A percentile compares a stretch with the other conserved stretches of the same genome.
phyloP scores from a whole-genome alignment of 345 rosid species.

The Boechera divaricarpa region DNA sequence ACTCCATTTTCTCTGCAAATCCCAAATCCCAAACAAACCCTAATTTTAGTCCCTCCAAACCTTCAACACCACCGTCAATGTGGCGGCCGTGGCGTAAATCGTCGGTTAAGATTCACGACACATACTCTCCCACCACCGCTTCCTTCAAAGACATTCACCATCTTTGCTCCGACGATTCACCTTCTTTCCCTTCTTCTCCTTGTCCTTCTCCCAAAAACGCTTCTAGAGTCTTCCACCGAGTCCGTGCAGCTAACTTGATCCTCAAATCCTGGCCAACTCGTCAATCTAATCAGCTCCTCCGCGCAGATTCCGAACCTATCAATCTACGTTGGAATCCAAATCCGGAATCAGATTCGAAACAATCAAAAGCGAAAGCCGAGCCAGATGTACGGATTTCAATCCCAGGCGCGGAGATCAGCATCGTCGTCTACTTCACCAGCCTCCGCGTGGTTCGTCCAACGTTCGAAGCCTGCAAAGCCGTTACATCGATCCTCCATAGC shows the following conservation, averaged over 20 bases:
- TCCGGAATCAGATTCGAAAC: conserved; percentile 27
- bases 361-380: conserved; percentile 18
- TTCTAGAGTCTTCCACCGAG: conserved; percentile 66
- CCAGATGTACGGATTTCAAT: conserved; percentile 44
- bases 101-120: conserved; percentile 55
- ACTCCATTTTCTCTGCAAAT: conserved; percentile 43
- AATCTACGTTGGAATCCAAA: conserved; percentile 12
- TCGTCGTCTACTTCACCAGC: conserved; percentile 84
- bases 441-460: conserved; percentile 83
- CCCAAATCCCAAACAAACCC: conserved; percentile 41
- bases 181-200: conserved; percentile 39
- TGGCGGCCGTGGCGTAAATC: conserved; percentile 89
- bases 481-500: conserved; percentile 68
- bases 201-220: conserved; percentile 37
- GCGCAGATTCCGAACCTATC: conserved; percentile 24
- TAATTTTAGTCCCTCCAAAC: conserved; percentile 2
- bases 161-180: conserved; percentile 56
- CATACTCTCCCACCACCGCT: conserved; percentile 43
- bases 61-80: conserved; percentile 59
- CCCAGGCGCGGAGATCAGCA: conserved; percentile 62
- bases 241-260: conserved; percentile 55
- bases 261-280: conserved; percentile 54
- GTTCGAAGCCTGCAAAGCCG: conserved; percentile 72
- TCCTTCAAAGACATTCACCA: conserved; percentile 75
- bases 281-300: conserved; percentile 36